Conservation (phyloP, 257 asterid species). For the Petunia secreta region DNA sequence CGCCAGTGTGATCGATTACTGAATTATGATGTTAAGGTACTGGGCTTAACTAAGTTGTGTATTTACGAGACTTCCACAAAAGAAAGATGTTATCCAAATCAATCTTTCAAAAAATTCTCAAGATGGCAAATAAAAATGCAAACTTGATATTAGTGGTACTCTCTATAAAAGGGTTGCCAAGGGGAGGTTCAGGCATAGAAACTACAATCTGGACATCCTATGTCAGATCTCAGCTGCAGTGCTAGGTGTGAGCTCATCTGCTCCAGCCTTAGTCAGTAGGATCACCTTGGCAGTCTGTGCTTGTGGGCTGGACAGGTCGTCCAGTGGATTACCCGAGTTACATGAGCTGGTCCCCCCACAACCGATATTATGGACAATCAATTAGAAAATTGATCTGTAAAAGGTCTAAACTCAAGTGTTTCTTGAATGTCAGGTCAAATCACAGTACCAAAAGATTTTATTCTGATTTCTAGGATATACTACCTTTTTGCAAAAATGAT, state of each 20-base stretch:
- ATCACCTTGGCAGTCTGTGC: constrained; percentile 17
- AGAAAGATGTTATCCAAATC: constrained; percentile 1
- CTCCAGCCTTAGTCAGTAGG: constrained; percentile 16
- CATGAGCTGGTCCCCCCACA: not conserved
- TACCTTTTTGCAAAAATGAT: not conserved
- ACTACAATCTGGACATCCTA: not conserved
- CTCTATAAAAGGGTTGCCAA: not conserved
- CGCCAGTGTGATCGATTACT: constrained; percentile 4
- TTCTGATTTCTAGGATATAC: constrained; percentile 6
- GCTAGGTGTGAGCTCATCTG: constrained; percentile 22
- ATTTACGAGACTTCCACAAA: not conserved
- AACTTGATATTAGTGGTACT: not conserved
- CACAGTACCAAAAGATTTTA: not conserved
- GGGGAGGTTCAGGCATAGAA: constrained; percentile 10
- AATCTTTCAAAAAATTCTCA: not conserved
- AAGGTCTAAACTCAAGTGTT: constrained; percentile 12
- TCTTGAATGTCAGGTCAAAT: constrained; percentile 10
- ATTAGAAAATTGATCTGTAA: not conserved
- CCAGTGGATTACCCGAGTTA: not conserved
- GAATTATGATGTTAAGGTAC: not conserved
- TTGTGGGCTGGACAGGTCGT: constrained; percentile 5
- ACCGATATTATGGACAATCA: not conserved
- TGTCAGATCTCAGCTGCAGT: constrained; percentile 5
- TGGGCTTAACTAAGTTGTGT: not conserved
- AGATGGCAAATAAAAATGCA: not conserved